Evolutionary conservation across 2,329 filamentous ascomycete genomes (phyloP), one percentile per base, ranked within the genome.

Genomic region (Xylariaceae sp.): DNA sequence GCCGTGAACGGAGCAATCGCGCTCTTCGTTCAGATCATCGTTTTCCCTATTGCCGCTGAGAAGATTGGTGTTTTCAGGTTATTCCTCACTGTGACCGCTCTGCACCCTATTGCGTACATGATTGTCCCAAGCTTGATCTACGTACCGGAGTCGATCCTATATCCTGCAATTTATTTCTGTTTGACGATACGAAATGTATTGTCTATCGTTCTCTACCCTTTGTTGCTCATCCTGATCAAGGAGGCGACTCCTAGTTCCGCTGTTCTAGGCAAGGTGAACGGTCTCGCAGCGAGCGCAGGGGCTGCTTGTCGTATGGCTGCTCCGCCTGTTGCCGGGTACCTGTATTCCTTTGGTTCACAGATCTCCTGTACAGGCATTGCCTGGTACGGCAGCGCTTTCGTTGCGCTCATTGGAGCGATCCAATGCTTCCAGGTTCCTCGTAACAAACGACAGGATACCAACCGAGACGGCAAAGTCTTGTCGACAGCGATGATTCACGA

Each of bases 291-390:
- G 46, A 85, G 82, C 51, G 83, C 82, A 2, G 83, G 83, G 22
- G 84, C 83, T 6, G 83, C 81, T 6, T 88, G 83, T 61, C 77
- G 86, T 50, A 89, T 88, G 69, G 71, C 87, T 11, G 83, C 85
- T 0, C 85, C 85, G 6, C 84, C 84, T 0, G 66, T 87, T 14
- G 80, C 82, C 2, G 84, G 84, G 2, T 84, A 79, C 56, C 69
- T 87, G 3, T 88, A 87, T 66, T 76, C 80, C 0, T 64, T 81
- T n/a, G 83, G 83, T 18, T 79, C 76, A 59, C 77, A 73, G 57
- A 73, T 81, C 42, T 75, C 83, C 61, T 85, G 79, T 64, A 83
- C 82, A 1, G 81, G 78, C 0, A 63, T 86, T 34, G 81, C 83
- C 9, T 88, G 84, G 84, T 86, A 83, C 57, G 81, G 79, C 38